A percentile compares a stretch with the other conserved stretches of the same genome.
These are phyloP conservation scores for Lizonia empirigonia DNA, from an alignment of 2,329 filamentous ascomycete genomes.

Conservation along the genomic window DNA sequence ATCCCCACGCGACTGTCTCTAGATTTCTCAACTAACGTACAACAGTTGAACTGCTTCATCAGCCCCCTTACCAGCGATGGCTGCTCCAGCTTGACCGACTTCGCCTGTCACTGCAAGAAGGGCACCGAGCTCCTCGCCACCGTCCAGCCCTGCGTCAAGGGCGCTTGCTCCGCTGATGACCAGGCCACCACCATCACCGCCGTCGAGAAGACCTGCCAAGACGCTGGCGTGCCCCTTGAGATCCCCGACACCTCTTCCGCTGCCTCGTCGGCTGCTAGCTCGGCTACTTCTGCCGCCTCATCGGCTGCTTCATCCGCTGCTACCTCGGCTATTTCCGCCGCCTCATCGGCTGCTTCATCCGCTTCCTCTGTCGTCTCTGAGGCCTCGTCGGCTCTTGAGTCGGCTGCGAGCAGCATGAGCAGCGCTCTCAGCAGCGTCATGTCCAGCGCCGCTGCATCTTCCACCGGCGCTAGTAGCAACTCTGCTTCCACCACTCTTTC, in stretches of 20 bases:
- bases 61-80: slow-evolving; percentile 50
- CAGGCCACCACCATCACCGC: slow-evolving; percentile 40
- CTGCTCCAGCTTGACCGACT: slow-evolving; percentile 55
- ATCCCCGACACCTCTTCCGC: slow-evolving; percentile 28
- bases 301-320: slow-evolving; percentile 20
- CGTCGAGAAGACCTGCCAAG: slow-evolving; percentile 41
- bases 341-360: slow-evolving; percentile 2
- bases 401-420: slow-evolving; percentile 10
- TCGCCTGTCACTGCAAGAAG: slow-evolving; percentile 53
- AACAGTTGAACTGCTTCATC: slow-evolving; percentile 56
- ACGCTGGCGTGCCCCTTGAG: slow-evolving; percentile 38
- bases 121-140: slow-evolving; percentile 47
- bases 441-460: slow-evolving; percentile 11
- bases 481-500: slow-evolving; percentile 18
- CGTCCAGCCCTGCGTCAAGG: slow-evolving; percentile 56
- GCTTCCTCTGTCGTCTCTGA: slow-evolving; percentile 10
- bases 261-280: slow-evolving; percentile 19
- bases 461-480: slow-evolving; percentile 31
- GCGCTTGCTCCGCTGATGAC: slow-evolving; percentile 48
- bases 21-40: slow-evolving; percentile 23
- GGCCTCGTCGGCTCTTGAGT: slow-evolving; percentile 10
- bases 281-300: slow-evolving; percentile 15
- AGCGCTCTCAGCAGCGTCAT: slow-evolving; percentile 11
- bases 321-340: too few species aligned
- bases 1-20: neutral